Percentiles rank a stretch among this genome's conserved stretches.
phyloP scores from a whole-genome alignment of 768 basidiomycete genomes.

The Cystofilobasidium bisporidii region DNA sequence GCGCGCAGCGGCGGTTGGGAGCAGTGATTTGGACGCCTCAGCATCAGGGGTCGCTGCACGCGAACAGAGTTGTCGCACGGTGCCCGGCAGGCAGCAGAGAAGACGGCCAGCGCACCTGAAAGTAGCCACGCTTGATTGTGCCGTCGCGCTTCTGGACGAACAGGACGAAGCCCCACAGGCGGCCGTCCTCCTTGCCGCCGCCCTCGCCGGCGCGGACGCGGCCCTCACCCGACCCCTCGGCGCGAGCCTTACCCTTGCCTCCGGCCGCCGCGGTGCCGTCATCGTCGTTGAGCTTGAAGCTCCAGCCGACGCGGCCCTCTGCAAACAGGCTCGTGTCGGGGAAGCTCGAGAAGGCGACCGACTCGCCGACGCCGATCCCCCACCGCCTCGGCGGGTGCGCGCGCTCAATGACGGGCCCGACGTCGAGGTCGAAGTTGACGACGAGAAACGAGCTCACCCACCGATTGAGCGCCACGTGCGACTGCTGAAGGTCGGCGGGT shows the following conservation, averaged over 20 bases:
- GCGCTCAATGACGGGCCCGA: constrained; percentile 21
- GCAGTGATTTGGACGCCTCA: neutral
- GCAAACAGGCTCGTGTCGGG: constrained; percentile 80
- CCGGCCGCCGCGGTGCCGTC: constrained; percentile 6
- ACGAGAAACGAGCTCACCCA: constrained; percentile 20
- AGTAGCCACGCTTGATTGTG: constrained; percentile 26
- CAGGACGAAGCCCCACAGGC: constrained; percentile 25
- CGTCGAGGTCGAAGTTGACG: constrained; percentile 27
- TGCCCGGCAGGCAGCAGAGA: neutral
- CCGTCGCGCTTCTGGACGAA: constrained; percentile 27
- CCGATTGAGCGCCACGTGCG: constrained; percentile 4
- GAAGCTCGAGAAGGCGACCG: constrained; percentile 70
- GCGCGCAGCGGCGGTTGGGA: no score
- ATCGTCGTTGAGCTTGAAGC: constrained; percentile 65
- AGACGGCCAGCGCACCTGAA: constrained; percentile 14
- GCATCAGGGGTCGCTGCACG: no score
- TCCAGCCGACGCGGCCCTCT: constrained; percentile 72
- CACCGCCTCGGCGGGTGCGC: constrained; percentile 14
- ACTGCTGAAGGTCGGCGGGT: neutral
- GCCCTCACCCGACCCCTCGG: constrained; percentile 18
- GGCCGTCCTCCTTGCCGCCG: constrained; percentile 14
- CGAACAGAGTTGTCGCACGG: neutral
- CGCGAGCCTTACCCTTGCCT: neutral
- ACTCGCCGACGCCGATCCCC: constrained; percentile 22
- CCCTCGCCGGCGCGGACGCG: constrained; percentile 16